phyloP scores from a whole-genome alignment of 306 rosid species.

The Castanea mollissima region DNA sequence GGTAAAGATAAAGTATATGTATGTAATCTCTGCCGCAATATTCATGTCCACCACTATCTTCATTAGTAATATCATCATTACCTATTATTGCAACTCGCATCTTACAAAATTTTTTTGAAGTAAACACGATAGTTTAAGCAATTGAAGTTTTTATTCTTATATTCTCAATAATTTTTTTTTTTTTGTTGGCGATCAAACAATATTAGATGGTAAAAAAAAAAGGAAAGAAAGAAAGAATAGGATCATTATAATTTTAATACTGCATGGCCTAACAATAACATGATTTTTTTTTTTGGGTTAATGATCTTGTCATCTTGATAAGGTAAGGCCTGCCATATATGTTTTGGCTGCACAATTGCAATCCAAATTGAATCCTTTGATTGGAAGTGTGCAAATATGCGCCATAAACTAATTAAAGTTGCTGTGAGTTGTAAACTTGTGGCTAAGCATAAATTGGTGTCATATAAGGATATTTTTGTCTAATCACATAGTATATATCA shows the following conservation, averaged over 20 bases:
- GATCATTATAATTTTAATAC: not conserved
- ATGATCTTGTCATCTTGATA: not conserved
- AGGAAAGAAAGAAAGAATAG: not conserved
- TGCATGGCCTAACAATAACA: not conserved
- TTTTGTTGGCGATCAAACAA: no score
- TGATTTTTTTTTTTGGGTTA: not conserved
- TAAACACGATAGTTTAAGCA: no score
- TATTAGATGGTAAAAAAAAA: no score
- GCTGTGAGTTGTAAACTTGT: not conserved
- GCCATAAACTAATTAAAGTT: not conserved
- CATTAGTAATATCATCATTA: no score
- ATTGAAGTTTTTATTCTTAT: no score
- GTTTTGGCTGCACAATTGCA: not conserved
- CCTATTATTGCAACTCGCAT: no score
- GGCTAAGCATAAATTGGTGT: not conserved
- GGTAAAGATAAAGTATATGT: no score
- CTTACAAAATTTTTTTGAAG: no score
- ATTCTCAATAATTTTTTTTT: no score
- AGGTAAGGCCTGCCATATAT: not conserved
- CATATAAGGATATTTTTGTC: not conserved
- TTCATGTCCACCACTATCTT: no score
- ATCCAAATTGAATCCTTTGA: not conserved
- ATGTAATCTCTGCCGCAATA: no score
- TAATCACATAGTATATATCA: not conserved
- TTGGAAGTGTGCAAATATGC: not conserved